Base-by-base conservation (phyloP, 2,329 filamentous ascomycete genomes). In the Colletotrichum sp. region DNA sequence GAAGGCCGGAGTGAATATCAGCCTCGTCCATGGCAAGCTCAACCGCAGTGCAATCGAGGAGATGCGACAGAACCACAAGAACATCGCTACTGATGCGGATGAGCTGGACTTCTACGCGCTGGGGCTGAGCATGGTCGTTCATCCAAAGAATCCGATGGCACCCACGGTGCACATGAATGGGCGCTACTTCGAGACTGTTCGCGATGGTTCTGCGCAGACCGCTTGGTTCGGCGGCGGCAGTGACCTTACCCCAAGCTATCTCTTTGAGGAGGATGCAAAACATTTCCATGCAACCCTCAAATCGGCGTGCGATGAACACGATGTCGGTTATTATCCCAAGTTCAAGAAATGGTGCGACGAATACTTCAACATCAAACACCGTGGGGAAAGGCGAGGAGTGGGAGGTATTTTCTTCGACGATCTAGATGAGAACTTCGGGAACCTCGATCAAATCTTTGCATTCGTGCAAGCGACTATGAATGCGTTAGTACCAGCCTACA, bases 321-420 rank as follows among this genome's bases (percentile, higher is more conserved):
- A 98, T 87, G 94, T 94, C 83, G 90, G 89, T 32, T 99, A 98
- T 89, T 99, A 98, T 84, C 93, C 95, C 15, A 92, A 93, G 68
- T 99, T 99, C 91, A 99, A 99, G 88, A 93, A 94, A 82, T 99
- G 97, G 97, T 99, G 97, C 84, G 97, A 99, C 84, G 93, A 97
- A 80, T 99, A 99, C 88, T 99, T 99, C 87, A 93, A 90, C 88
- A 94, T 98, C 85, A 96, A 96, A 83, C 97, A 99, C 87, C 93
- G 97, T 63, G 91, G 91, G 71, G 97, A 99, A 87, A 89, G 92
- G 55, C 93, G 97, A 63, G 97, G 97, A 70, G 88, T 99, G 32
- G 97, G 97, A 64, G 97, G 97, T 66, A 98, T 99, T 85, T 99
- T 99, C 91, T 99, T 99, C 82, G 97, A 99, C 85, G 97, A 99